These are phyloP conservation scores for Podaxis sp. DNA, from an alignment of 768 basidiomycete species.

Conservation along the genomic window DNA sequence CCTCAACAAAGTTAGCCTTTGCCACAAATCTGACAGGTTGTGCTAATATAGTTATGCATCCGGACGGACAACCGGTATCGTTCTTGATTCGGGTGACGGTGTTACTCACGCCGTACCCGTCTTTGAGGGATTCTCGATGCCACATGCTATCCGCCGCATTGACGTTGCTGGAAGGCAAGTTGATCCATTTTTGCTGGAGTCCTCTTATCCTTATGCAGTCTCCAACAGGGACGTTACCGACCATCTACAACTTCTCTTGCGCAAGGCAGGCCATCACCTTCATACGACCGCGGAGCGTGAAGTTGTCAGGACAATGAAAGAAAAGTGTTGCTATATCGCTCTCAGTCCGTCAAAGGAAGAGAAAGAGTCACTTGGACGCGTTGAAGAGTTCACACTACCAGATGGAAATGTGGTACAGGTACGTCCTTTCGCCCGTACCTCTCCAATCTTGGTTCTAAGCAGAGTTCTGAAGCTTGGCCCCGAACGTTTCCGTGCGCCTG, in stretches of 20 bases:
- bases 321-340: constrained; percentile 96
- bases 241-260: constrained; percentile 87
- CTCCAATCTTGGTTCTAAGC: constrained; percentile 7
- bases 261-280: constrained; percentile 91
- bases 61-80: constrained; percentile 97
- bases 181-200: constrained; percentile 7
- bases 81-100: constrained; percentile 97
- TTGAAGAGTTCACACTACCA: constrained; percentile 88
- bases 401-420: constrained; percentile 94
- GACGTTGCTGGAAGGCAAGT: constrained; percentile 90
- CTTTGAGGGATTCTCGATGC: constrained; percentile 99
- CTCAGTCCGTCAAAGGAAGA: constrained; percentile 92
- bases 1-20: not conserved
- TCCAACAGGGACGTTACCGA: constrained; percentile 86
- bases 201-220: constrained; percentile 16
- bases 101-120: constrained; percentile 99
- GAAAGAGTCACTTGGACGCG: constrained; percentile 75
- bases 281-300: constrained; percentile 97
- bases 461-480: constrained; percentile 67
- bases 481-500: constrained; percentile 95
- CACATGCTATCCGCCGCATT: constrained; percentile 93
- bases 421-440: constrained; percentile 18
- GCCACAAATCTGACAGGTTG: constrained; percentile 12
- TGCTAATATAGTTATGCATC: constrained; percentile 79
- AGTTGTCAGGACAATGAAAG: constrained; percentile 95